Percentiles rank a stretch among this genome's conserved stretches.
These are phyloP conservation scores for Stagonosporopsis rhizophila DNA, from an alignment of 2,329 filamentous ascomycete genomes.

Conservation along the genomic window DNA sequence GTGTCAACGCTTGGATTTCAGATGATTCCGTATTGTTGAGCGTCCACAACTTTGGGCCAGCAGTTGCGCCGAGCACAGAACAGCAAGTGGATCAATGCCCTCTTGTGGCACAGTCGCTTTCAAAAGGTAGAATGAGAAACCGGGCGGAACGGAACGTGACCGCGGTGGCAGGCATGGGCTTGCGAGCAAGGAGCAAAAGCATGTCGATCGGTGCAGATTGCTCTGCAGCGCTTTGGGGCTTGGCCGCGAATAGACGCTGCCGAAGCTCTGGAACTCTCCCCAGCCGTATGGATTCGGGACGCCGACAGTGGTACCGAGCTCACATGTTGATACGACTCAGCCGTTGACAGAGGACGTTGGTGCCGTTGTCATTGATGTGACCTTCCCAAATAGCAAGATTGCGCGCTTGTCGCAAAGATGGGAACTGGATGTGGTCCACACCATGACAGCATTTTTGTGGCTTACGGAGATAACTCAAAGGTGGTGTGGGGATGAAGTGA, in stretches of 20 bases:
- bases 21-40: not conserved
- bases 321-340: not conserved
- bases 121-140: conserved; percentile 10
- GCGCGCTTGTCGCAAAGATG: conserved; percentile 12
- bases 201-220: conserved; percentile 20
- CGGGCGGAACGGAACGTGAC: conserved; percentile 23
- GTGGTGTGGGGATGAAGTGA: conserved; percentile 19
- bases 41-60: not conserved
- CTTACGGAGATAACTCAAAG: conserved; percentile 16
- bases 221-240: conserved; percentile 13
- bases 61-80: not conserved
- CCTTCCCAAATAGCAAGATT: conserved; percentile 6
- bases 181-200: conserved; percentile 4
- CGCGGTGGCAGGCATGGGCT: conserved; percentile 16
- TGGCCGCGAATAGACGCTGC: conserved; percentile 13
- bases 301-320: conserved; percentile 5
- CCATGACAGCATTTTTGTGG: conserved; percentile 15
- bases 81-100: not conserved
- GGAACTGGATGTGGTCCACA: conserved; percentile 8
- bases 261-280: conserved; percentile 17
- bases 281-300: conserved; percentile 16
- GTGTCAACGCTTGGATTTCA: conserved; percentile 5
- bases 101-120: conserved; percentile 3
- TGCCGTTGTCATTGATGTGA: conserved; percentile 11
- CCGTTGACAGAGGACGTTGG: conserved; percentile 3